These are phyloP conservation scores for Fraxinus floribunda DNA, from an alignment of 305 asterid species.

Conservation along the genomic window DNA sequence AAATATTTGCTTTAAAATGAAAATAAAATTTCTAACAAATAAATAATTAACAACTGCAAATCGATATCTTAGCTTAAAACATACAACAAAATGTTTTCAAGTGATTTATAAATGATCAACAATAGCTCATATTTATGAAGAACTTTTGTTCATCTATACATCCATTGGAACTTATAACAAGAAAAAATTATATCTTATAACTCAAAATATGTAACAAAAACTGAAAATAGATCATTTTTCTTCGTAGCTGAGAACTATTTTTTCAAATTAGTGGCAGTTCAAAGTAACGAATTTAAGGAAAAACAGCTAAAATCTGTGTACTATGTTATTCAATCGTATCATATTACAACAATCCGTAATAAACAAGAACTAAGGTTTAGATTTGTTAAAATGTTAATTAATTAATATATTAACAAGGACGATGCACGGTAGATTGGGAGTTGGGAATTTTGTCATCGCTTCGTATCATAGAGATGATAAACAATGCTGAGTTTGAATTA, in stretches of 20 bases:
- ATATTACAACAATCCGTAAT: too few relatives aligned
- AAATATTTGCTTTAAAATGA: too few relatives aligned
- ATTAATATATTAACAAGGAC: neutral
- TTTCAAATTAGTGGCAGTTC: too few relatives aligned
- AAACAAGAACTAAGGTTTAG: neutral
- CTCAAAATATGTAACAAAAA: neutral
- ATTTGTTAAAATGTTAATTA: too few relatives aligned
- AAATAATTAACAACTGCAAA: neutral
- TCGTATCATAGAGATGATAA: neutral
- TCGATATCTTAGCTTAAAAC: too few relatives aligned
- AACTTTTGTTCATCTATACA: neutral
- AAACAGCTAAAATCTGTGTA: too few relatives aligned
- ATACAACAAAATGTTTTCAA: too few relatives aligned
- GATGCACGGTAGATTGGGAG: neutral
- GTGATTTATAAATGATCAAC: too few relatives aligned
- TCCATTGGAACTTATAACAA: neutral
- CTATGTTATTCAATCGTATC: too few relatives aligned
- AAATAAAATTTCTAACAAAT: neutral
- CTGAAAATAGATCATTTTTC: neutral
- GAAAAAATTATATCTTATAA: neutral
- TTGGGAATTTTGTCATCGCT: neutral
- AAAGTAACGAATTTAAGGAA: too few relatives aligned
- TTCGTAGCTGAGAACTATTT: neutral
- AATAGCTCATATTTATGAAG: neutral
- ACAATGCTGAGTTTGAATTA: neutral